Percentiles rank a stretch among this genome's conserved stretches.
phyloP scores from a whole-genome alignment of 352 stramenopile genomes.

The Globisporangium cylindrosporum region DNA sequence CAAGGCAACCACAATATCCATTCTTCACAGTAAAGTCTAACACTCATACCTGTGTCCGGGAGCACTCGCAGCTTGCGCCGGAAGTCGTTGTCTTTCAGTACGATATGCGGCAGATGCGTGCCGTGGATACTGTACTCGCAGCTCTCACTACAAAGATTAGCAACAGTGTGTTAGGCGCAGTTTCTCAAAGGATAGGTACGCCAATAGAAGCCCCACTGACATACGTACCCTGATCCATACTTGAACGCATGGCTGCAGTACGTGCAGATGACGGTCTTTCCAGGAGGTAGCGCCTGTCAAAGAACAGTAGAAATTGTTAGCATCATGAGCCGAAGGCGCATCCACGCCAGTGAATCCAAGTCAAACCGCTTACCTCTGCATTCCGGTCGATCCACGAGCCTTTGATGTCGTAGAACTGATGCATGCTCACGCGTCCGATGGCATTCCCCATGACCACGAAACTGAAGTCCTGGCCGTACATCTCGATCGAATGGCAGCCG shows the following conservation, averaged over 20 bases:
- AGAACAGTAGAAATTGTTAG: background rate
- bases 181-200: background rate
- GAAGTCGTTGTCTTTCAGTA: conserved; percentile 88
- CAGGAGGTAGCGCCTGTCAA: conserved; percentile 60
- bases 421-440: conserved; percentile 74
- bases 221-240: conserved; percentile 61
- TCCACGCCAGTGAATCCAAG: conserved; percentile 11
- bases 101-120: conserved; percentile 69
- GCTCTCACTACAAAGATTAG: conserved; percentile 33
- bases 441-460: conserved; percentile 92
- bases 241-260: conserved; percentile 83
- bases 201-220: conserved; percentile 10
- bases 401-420: conserved; percentile 90
- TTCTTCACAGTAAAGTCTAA: background rate
- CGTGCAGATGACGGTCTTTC: conserved; percentile 82
- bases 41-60: conserved; percentile 37
- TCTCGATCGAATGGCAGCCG: conserved; percentile 86
- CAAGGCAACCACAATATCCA: conserved; percentile 1
- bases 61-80: conserved; percentile 77
- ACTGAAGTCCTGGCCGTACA: conserved; percentile 86
- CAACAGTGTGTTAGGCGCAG: background rate
- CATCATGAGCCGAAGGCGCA: conserved; percentile 65
- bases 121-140: conserved; percentile 81
- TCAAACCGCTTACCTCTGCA: background rate
- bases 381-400: conserved; percentile 88